Evolutionary conservation across 1,139 yeast species (phyloP).

Genomic region (Saccharomyces pastorianus): DNA sequence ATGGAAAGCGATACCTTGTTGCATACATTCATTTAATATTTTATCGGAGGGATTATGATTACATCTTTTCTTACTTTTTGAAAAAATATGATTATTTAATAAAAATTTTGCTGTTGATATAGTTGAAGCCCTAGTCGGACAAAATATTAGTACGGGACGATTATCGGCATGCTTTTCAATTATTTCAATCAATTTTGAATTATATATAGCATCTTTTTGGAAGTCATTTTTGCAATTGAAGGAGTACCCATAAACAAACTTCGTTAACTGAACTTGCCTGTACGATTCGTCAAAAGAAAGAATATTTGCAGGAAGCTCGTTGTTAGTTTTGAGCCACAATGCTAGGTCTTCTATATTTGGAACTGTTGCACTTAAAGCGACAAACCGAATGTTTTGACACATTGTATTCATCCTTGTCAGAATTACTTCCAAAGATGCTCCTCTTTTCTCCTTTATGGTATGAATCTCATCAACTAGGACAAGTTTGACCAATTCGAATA

Average conservation of each 20-base stretch:
- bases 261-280: slow-evolving; percentile 39
- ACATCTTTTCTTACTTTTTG: slow-evolving; percentile 8
- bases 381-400: slow-evolving; percentile 36
- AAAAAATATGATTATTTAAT: slow-evolving; percentile 12
- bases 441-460: slow-evolving; percentile 41
- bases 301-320: slow-evolving; percentile 28
- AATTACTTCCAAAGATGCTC: slow-evolving; percentile 47
- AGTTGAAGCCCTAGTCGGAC: slow-evolving; percentile 46
- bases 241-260: slow-evolving; percentile 38
- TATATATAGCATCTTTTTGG: slow-evolving; percentile 39
- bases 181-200: slow-evolving; percentile 35
- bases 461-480: slow-evolving; percentile 47
- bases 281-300: slow-evolving; percentile 41
- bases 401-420: slow-evolving; percentile 44
- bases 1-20: slow-evolving; percentile 44
- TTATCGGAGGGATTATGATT: slow-evolving; percentile 7
- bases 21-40: slow-evolving; percentile 14
- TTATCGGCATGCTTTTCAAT: slow-evolving; percentile 33
- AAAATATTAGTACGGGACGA: slow-evolving; percentile 44
- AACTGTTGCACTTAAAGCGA: slow-evolving; percentile 49
- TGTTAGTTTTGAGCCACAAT: slow-evolving; percentile 35
- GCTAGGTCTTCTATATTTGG: slow-evolving; percentile 46
- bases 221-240: slow-evolving; percentile 36
- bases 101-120: slow-evolving; percentile 41
- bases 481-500: slow-evolving; percentile 37